Evolutionary conservation across 2,329 filamentous ascomycete genomes (phyloP).

Genomic region (Fusarium lateritium): DNA sequence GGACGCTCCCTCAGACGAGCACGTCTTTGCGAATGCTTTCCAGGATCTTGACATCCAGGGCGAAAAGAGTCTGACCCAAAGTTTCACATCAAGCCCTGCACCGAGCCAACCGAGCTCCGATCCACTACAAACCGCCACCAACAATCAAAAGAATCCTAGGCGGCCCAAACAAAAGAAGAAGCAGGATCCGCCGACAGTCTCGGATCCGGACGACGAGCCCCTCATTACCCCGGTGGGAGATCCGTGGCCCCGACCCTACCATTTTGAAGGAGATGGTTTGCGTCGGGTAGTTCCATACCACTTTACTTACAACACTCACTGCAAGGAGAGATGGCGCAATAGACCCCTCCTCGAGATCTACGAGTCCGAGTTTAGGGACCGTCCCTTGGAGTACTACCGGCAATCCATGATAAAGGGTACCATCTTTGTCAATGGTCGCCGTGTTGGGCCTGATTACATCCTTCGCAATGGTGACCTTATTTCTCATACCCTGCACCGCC

Average conservation of each 20-base stretch:
- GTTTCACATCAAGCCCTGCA: constrained; percentile 11
- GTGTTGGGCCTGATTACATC: constrained; percentile 75
- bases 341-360: constrained; percentile 89
- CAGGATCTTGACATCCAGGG: constrained; percentile 38
- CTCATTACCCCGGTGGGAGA: constrained; percentile 55
- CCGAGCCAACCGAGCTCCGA: constrained; percentile 30
- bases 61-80: constrained; percentile 10
- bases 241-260: constrained; percentile 78
- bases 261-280: constrained; percentile 81
- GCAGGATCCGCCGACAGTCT: constrained; percentile 37
- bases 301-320: constrained; percentile 94
- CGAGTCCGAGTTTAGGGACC: constrained; percentile 90
- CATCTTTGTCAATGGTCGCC: constrained; percentile 85
- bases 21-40: constrained; percentile 34
- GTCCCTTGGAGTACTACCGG: constrained; percentile 88
- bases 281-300: constrained; percentile 89
- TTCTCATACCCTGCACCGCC: constrained; percentile 93
- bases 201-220: constrained; percentile 41
- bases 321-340: constrained; percentile 93
- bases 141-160: constrained; percentile 27
- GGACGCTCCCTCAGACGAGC: constrained; percentile 24
- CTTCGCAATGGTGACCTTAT: constrained; percentile 92
- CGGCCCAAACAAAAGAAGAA: constrained; percentile 34
- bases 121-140: constrained; percentile 19
- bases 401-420: constrained; percentile 84